Evolutionary conservation across 306 rosid genomes (phyloP).

Genomic region (Benincasa hispida): DNA sequence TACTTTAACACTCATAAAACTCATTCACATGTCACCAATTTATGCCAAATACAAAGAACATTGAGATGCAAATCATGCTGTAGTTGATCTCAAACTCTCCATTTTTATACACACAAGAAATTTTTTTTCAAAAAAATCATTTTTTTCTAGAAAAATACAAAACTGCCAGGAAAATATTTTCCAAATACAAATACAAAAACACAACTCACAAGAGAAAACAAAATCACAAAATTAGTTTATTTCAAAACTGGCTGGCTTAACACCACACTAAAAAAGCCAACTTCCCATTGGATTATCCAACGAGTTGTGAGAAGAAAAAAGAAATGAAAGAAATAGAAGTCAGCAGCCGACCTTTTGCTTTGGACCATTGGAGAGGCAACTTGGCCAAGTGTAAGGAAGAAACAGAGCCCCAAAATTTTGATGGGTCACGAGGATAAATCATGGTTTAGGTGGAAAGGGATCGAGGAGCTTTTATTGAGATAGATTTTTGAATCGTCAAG

Average conservation of each 20-base stretch:
- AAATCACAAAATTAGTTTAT: neutral
- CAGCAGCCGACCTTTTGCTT: neutral
- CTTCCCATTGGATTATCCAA: neutral
- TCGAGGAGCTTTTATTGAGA: neutral
- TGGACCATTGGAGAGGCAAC: neutral
- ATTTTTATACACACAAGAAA: too few species aligned
- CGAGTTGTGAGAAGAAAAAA: neutral
- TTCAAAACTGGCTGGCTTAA: neutral
- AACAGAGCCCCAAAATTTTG: neutral
- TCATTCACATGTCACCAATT: neutral
- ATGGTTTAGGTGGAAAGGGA: neutral
- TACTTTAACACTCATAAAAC: neutral
- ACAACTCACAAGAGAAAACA: neutral
- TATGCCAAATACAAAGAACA: neutral
- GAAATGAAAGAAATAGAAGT: neutral
- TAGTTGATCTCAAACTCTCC: too few species aligned
- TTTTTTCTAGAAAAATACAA: too few species aligned
- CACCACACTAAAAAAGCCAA: neutral
- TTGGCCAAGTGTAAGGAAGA: neutral
- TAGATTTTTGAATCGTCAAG: neutral
- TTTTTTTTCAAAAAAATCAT: too few species aligned
- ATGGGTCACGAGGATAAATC: conserved; percentile 3
- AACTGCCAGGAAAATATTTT: too few species aligned
- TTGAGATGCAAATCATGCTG: too few species aligned
- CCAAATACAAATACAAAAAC: neutral